Conservation (phyloP, 495 filamentous ascomycete genomes). For the Umbilicaria muhlenbergii region DNA sequence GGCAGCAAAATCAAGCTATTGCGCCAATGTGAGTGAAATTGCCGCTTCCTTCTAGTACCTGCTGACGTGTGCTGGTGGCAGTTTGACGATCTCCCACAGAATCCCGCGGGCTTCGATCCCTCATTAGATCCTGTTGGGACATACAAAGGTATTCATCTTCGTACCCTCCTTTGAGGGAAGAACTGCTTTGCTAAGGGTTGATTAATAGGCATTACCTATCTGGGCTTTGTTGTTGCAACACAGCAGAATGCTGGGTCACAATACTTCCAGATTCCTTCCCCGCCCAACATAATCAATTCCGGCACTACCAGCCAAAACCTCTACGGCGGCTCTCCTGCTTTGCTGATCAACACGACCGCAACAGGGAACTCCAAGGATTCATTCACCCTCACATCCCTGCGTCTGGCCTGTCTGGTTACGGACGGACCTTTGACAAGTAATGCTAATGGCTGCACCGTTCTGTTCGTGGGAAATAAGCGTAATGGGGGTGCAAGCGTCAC, state of each 20-base stretch:
- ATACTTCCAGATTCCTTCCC: background rate
- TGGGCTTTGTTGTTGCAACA: background rate
- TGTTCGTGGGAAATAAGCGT: slow-evolving; percentile 1
- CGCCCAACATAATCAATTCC: slow-evolving; percentile 2
- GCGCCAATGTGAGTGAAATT: background rate
- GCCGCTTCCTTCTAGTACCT: background rate
- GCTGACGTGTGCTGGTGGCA: background rate
- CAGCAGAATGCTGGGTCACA: background rate
- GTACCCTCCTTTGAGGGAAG: background rate
- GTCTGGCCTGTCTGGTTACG: background rate
- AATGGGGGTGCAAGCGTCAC: background rate
- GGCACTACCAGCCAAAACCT: background rate
- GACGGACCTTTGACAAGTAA: background rate
- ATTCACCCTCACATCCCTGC: slow-evolving; percentile 1
- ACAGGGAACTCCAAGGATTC: background rate
- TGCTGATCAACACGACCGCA: slow-evolving; percentile 1
- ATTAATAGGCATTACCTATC: slow-evolving; percentile 1
- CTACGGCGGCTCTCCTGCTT: slow-evolving; percentile 1
- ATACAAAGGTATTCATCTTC: slow-evolving; percentile 1
- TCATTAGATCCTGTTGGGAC: background rate
- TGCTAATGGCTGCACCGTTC: slow-evolving; percentile 1
- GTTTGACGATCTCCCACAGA: slow-evolving; percentile 1
- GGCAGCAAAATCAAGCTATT: slow-evolving; percentile 1
- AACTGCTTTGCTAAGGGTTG: background rate
- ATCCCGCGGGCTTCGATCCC: background rate